Evolutionary conservation across 2,329 filamentous ascomycete genomes (phyloP), one percentile per base, ranked within the genome.

Genomic region (Cladophialophora exuberans): DNA sequence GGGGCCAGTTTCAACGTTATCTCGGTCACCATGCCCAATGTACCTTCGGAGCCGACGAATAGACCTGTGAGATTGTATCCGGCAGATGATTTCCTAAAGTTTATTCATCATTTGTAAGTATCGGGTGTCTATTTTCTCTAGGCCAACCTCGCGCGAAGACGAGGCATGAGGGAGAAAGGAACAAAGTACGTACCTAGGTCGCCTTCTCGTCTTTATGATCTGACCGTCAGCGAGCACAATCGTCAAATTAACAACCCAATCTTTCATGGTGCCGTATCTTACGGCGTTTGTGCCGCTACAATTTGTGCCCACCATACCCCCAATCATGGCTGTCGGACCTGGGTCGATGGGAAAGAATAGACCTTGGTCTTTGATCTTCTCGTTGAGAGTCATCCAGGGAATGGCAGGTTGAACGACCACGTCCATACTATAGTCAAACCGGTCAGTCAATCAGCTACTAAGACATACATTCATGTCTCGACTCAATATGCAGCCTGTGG

Each of bases 331-430:
- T 0, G 76, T 79, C 25, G 86, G 86, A 69, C 89, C 88, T 11
- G 92, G 92, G 67, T 97, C 92, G 11, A 96, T 85, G 0, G 92
- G 92, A 68, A 96, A 95, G 75, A 96, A 96, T 1, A 96, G 81
- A 0, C 89, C 89, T 4, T 83, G 85, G 35, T 83, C 79, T 71
- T 87, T 83, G 67, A 88, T 84, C 42, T 84, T 79, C 61, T 87
- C 83, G 65, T 97, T 97, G 52, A 97, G 75, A 49, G 88, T 84
- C 80, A 95, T 90, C 91, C 91, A 97, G 13, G 87, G 86, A 9
- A 97, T 86, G 5, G 88, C 89, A 2, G 92, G 92, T 70, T 97
- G 92, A 2, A 96, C 90, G 4, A 95, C 88, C 44, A 96, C 80
- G 65, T 97, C 91, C 88, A 96, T 90, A 69, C 36, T 39, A 13